Evolutionary conservation across 169 alveolate genomes (phyloP), one percentile per base, ranked within the genome.

Genomic region (Plasmodium blacklocki): DNA sequence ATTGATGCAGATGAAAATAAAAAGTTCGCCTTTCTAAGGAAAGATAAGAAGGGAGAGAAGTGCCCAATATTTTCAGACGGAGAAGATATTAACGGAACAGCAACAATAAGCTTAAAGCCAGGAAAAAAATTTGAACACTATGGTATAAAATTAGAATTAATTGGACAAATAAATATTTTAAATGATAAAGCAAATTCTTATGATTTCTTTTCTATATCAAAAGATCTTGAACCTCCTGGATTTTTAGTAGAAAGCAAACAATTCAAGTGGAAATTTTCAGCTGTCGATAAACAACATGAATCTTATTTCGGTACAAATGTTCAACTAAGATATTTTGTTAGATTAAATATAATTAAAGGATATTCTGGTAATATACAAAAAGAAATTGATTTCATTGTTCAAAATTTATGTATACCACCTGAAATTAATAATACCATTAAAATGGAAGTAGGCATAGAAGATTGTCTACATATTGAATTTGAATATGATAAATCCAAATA

Each of bases 391-490:
- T 96, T 99, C 90, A 97, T 97, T 21, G 99, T 98, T 19, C 98
- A 96, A 93, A 97, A 98, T 85, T 78, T 97, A 8, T 92, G 94
- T 67, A 87, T 94, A 1, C 98, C 97, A 12, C 98, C 99, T 0
- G 97, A 95, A 73, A 94, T 94, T 21, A 96, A 97, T 89, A 95
- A 96, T 72, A 95, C 98, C 9, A 96, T 98, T 64, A 98, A 97
- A 89, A 98, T 97, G 99, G 99, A 98, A 94, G 97, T 95, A 47
- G 99, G 99, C 19, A 98, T 99, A 21, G 99, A 99, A 94, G 99
- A 98, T 56, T 97, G 99, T 89, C 94, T 99, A 66, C 99, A 98
- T 88, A 97, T 98, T 21, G 99, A 97, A 91, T 98, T 98, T 76
- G 99, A 97, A 93, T 93, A 93, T 80, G 97, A 98, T 91, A 97